Evolutionary conservation across 106 monocot genomes (phyloP).

Genomic region (Dendrobium chrysotoxum): DNA sequence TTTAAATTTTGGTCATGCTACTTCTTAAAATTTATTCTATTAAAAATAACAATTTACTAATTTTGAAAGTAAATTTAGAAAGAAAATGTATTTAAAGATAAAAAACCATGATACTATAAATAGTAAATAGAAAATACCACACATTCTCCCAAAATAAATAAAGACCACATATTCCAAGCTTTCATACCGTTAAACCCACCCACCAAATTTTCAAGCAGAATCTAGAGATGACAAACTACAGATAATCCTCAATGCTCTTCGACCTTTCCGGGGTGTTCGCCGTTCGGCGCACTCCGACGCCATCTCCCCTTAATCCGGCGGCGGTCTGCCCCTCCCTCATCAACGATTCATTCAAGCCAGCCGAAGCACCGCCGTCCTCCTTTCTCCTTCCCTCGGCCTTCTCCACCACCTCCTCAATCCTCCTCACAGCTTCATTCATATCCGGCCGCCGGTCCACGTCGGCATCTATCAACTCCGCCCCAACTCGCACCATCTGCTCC

Average conservation of each 20-base stretch:
- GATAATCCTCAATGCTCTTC: neutral
- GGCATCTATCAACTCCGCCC: constrained; percentile 22
- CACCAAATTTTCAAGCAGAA: too few relatives aligned
- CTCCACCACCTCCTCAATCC: constrained; percentile 42
- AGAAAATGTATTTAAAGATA: too few relatives aligned
- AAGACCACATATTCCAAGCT: too few relatives aligned
- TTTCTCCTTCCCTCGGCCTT: constrained; percentile 8
- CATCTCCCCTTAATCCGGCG: neutral
- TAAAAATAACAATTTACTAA: too few relatives aligned
- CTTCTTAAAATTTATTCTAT: too few relatives aligned
- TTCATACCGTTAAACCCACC: too few relatives aligned
- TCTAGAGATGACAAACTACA: constrained; percentile 11
- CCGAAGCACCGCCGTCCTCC: neutral
- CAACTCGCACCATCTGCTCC: constrained; percentile 41
- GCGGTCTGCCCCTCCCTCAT: neutral
- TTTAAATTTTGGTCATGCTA: too few relatives aligned
- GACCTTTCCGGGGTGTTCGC: constrained; percentile 6
- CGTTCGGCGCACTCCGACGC: neutral
- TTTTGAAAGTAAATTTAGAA: too few relatives aligned
- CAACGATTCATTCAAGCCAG: neutral
- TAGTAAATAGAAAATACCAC: too few relatives aligned
- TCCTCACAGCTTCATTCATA: constrained; percentile 33
- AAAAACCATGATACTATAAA: too few relatives aligned
- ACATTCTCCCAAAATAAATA: too few relatives aligned
- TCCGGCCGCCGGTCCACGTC: constrained; percentile 35